These are phyloP conservation scores for Drechslerella stenobrocha DNA, from an alignment of 2,329 filamentous ascomycete genomes.

Conservation along the genomic window DNA sequence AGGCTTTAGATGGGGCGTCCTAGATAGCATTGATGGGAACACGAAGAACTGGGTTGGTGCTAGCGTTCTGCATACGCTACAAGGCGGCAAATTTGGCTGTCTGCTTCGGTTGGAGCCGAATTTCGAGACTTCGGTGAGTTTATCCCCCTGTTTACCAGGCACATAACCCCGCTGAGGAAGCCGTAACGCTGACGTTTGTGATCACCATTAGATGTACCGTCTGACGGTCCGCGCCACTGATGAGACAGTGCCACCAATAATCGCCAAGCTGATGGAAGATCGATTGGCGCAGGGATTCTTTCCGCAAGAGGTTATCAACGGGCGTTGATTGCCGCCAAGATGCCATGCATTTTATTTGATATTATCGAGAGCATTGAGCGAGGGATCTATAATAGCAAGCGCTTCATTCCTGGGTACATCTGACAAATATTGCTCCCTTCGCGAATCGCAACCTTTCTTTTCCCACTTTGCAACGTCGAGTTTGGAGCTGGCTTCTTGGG, in stretches of 20 bases:
- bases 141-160: background rate
- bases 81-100: slow-evolving; percentile 90
- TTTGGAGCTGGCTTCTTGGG: too few relatives aligned
- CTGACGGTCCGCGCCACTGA: slow-evolving; percentile 93
- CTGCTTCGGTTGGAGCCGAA: slow-evolving; percentile 93
- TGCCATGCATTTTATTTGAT: background rate
- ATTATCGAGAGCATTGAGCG: slow-evolving; percentile 27
- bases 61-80: slow-evolving; percentile 78
- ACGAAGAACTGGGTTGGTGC: slow-evolving; percentile 90
- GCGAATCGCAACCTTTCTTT: too few relatives aligned
- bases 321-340: slow-evolving; percentile 14
- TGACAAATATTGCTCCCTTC: background rate
- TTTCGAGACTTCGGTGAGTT: slow-evolving; percentile 79
- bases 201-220: slow-evolving; percentile 77
- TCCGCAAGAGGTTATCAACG: slow-evolving; percentile 49
- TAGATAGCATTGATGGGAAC: slow-evolving; percentile 87
- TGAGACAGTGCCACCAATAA: slow-evolving; percentile 76
- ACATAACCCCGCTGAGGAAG: slow-evolving; percentile 10
- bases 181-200: slow-evolving; percentile 32
- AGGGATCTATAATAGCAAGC: slow-evolving; percentile 20
- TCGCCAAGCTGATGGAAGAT: slow-evolving; percentile 86
- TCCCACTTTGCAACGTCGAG: too few relatives aligned
- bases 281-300: slow-evolving; percentile 65
- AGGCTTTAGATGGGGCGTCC: slow-evolving; percentile 85
- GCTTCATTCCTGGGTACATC: background rate